Evolutionary conservation across 164 flowering plant genomes (phyloP), one percentile per base, ranked within the genome.

Genomic region (Taxillus chinensis): DNA sequence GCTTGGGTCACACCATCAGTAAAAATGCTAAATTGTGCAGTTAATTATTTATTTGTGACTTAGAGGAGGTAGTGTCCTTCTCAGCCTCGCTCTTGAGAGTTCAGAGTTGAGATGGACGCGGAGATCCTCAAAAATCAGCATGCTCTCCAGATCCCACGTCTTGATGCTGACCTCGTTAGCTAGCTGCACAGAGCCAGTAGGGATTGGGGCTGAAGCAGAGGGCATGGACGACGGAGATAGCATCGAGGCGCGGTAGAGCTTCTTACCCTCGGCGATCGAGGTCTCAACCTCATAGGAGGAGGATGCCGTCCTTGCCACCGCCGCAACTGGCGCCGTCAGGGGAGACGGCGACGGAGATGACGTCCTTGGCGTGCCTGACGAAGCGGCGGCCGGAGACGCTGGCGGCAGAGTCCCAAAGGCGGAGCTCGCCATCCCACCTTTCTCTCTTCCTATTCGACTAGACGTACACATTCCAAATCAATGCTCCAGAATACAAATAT

Each of bases 111-210:
- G n/a, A n/a, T 83, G 85, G 56, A 72, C 82, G 81, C 75, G 82
- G 70, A 73, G 60, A 59, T 84, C 89, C 65, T 77, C 84, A 3
- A 88, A 93, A 70, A 91, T 70, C 68, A 73, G 80, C 82, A 87
- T 87, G 71, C 90, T 87, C 75, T 90, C 97, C 68, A 90, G 76
- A 78, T 90, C 97, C 97, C 95, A 90, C 64, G 87, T 83, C 85
- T 81, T 90, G 12, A 90, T 79, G 45, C 87, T 69, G 1, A 74
- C 43, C 83, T 90, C 86, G 0, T 93, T 90, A 0, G 96, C 96
- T 3, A n/a, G n/a, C n/a, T n/a, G 96, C 97, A 46, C 97, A 90
- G 1, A 90, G 81, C 97, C 97, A 90, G 69, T 90, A 90, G 78
- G 91, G 79, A 50, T 90, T 90, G 0, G 95, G 95, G 55, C 97